Evolutionary conservation across 495 filamentous ascomycete species (phyloP), one percentile per base, ranked within the genome.

Genomic region (Xylaria intraflava): DNA sequence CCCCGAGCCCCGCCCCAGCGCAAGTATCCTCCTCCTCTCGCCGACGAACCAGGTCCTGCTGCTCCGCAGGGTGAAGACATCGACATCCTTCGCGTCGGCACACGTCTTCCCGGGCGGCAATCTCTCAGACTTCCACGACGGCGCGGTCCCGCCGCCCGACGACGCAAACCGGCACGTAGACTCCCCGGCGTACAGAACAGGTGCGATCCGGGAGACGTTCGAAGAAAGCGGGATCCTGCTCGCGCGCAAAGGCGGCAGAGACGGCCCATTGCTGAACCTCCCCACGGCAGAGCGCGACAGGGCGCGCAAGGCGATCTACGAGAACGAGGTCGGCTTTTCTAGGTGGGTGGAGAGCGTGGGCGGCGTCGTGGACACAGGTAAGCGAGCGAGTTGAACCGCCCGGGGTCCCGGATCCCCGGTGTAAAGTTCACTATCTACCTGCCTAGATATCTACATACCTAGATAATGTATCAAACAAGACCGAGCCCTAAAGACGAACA

Each of bases 21-120:
- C 64, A 1, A 95, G 89, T 62, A 82, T 98, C 40, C 74, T 98
- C 42, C 78, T 97, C 24, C 70, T 98, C 36, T 96, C 93, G 0
- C 85, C 89, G 0, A 76, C 74, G 49, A 96, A 96, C 65, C 82
- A 94, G 64, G 80, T 97, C 36, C 80, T 98, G 19, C 80, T 97
- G 19, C 81, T 98, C 2, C 89, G 90, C 61, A 83, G 93, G 47
- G 89, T 96, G 11, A 75, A 83, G 44, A 87, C 83, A 0, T 92
- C 90, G 2, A 81, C 78, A 6, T 85, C 90, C 20, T 98, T 96
- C 57, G 80, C 93, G 12, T 92, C 88, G 0, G 92, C 91, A 0
- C 90, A 97, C 64, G 93, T 98, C 51, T 98, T 98, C 61, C 93
- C 93, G 0, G 93, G 93, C n/a, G 93, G 93, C 0, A 90, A 93